Conservation (phyloP, 306 rosid species). For the Ammopiptanthus mongolicus region DNA sequence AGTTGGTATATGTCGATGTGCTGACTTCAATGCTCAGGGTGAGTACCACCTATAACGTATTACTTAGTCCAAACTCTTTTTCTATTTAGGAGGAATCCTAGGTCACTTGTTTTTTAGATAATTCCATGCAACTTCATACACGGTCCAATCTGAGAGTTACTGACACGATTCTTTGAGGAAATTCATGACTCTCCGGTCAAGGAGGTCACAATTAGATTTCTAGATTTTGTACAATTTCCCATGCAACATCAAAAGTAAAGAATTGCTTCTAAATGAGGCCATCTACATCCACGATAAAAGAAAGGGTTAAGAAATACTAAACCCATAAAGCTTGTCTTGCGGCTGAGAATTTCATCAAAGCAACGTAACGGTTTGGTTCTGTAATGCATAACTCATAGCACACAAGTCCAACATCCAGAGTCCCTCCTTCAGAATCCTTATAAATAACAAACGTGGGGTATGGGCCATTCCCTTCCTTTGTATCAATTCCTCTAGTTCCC, state of each 20-base stretch:
- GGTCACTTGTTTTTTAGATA: neutral
- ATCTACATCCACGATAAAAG: slow-evolving; percentile 37
- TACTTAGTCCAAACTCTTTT: neutral
- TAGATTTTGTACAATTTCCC: slow-evolving; percentile 24
- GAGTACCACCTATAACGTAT: neutral
- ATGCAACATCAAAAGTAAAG: slow-evolving; percentile 51
- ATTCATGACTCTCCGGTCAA: slow-evolving; percentile 16
- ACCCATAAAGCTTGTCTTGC: slow-evolving; percentile 46
- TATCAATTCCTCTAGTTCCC: neutral
- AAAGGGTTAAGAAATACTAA: no score
- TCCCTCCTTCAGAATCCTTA: slow-evolving; percentile 28
- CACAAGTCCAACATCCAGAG: neutral
- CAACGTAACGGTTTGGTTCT: slow-evolving; percentile 35
- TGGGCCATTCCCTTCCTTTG: slow-evolving; percentile 24
- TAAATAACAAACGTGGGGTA: slow-evolving; percentile 10
- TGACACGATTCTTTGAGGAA: neutral
- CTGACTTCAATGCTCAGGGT: neutral
- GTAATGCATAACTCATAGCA: slow-evolving; percentile 1
- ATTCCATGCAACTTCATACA: neutral
- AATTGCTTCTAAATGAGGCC: slow-evolving; percentile 49
- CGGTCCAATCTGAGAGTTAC: neutral
- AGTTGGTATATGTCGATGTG: neutral
- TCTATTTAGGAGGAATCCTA: neutral
- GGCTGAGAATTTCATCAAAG: slow-evolving; percentile 34
- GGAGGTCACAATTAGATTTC: slow-evolving; percentile 10